Evolutionary conservation across 148 eudicot species (phyloP).

Genomic region (Euryodendron excelsum): DNA sequence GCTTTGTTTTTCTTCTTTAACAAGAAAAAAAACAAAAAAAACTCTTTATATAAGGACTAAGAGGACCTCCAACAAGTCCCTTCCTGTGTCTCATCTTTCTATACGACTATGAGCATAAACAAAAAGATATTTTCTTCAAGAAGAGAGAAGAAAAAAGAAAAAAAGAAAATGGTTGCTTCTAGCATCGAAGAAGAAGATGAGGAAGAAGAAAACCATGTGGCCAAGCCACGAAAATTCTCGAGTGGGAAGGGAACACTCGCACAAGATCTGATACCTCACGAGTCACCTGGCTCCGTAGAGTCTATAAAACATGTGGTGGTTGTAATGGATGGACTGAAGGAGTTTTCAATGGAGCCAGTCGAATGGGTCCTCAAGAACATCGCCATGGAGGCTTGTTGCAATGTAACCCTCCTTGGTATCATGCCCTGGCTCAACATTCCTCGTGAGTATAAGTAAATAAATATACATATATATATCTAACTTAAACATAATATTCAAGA

Average conservation of each 20-base stretch:
- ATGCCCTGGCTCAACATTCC: conserved; percentile 36
- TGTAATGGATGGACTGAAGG: conserved; percentile 27
- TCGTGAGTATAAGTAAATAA: conserved; percentile 8
- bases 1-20: neutral
- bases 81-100: neutral
- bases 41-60: neutral
- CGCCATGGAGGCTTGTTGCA: neutral
- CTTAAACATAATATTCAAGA: too few relatives aligned
- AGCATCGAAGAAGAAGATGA: too few relatives aligned
- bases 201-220: too few relatives aligned
- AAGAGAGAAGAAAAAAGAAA: neutral
- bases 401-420: conserved; percentile 21
- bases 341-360: conserved; percentile 19
- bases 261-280: neutral
- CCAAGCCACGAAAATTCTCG: too few relatives aligned
- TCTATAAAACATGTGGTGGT: conserved; percentile 18
- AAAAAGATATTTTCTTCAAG: too few relatives aligned
- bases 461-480: too few relatives aligned
- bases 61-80: neutral
- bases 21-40: neutral
- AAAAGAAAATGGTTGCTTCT: neutral
- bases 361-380: conserved; percentile 31
- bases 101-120: too few relatives aligned
- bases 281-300: conserved; percentile 6
- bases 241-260: neutral